Evolutionary conservation across 371 early-diverging fungal species (phyloP), one percentile per base, ranked within the genome.

Genomic region (Mucor plumbeus): DNA sequence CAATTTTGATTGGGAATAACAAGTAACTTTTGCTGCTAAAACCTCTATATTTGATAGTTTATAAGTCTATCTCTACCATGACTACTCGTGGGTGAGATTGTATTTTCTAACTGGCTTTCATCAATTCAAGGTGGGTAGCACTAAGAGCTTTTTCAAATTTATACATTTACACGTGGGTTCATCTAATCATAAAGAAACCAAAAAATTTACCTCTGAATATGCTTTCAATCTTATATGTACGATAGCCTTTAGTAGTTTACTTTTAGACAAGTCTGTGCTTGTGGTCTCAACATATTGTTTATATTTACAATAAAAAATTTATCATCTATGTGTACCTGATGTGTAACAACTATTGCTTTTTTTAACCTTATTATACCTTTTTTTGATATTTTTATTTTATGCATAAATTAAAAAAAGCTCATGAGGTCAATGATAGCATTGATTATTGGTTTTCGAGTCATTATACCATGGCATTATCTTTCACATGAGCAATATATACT

Each of bases 71-170:
- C 9, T 38, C 38, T 38, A 38, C 9, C 38, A 38, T 0, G 26
- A 19, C 26, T 50, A 21, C 26, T 50, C 50, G 50, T 50, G 50
- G 50, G 50, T 26, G 26, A 10, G 13, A 50, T 50, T 50, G 26
- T 50, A 50, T 21, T 50, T 19, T 50, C 50, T 50, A 26, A 50
- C 50, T 50, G 50, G 50, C 50, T 50, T 50, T 50, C 44, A 43
- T 4, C 10, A 4, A 6, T 9, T 15, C 47, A 47, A 19, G 26
- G 21, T 44, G 8, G 44, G 50, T 50, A 50, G 50, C 21, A 50
- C 50, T 10, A 21, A 50, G 50, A 19, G 0, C 17, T 44, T 17
- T n/a, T 44, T 44, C 17, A 44, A 17, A 17, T 44, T 44, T 7
- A n/a, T 17, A 7, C 17, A 44, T 8, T 1, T 7, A n/a, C 44